phyloP scores from a whole-genome alignment of 2,329 filamentous ascomycete genomes.

The Colletotrichum destructivum region DNA sequence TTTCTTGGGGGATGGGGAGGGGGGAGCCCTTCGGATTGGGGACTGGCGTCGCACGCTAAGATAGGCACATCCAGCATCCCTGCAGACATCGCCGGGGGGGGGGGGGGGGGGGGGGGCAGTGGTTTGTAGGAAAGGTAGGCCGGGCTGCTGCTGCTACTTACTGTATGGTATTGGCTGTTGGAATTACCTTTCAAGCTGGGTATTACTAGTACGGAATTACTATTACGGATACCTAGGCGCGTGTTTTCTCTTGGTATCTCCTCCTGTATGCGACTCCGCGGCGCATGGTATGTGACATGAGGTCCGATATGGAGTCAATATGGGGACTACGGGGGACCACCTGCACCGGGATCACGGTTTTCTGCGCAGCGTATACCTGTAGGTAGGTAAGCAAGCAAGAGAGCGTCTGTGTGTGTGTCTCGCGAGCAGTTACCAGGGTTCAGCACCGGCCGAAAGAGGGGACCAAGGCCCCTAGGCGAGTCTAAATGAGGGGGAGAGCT shows the following conservation, averaged over 20 bases:
- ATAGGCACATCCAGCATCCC: conserved; percentile 29
- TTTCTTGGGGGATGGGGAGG: conserved; percentile 17
- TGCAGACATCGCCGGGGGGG: conserved; percentile 22
- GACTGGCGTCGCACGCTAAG: conserved; percentile 27
- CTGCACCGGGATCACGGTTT: conserved; percentile 16
- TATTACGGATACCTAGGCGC: not conserved
- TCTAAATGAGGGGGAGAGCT: conserved; percentile 12
- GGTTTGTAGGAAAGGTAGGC: conserved; percentile 23
- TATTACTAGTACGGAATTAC: not conserved
- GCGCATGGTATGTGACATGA: conserved; percentile 3
- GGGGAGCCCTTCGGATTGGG: conserved; percentile 19
- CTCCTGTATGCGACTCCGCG: not conserved
- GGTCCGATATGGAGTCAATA: conserved; percentile 3
- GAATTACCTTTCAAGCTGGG: not conserved
- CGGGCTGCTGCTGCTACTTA: not conserved
- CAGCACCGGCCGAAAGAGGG: conserved; percentile 9
- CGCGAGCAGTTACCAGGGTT: not conserved
- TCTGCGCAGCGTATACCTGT: conserved; percentile 3
- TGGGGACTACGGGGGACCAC: conserved; percentile 19
- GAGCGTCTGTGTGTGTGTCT: conserved; percentile 13
- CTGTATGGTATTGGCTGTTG: not conserved
- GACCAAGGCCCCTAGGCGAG: not conserved
- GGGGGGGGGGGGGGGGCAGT: not conserved
- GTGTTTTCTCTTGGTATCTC: conserved; percentile 27
- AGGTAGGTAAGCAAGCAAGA: not conserved